These are phyloP conservation scores for Canna indica DNA, from an alignment of 176 grass and related monocot species.

Conservation along the genomic window DNA sequence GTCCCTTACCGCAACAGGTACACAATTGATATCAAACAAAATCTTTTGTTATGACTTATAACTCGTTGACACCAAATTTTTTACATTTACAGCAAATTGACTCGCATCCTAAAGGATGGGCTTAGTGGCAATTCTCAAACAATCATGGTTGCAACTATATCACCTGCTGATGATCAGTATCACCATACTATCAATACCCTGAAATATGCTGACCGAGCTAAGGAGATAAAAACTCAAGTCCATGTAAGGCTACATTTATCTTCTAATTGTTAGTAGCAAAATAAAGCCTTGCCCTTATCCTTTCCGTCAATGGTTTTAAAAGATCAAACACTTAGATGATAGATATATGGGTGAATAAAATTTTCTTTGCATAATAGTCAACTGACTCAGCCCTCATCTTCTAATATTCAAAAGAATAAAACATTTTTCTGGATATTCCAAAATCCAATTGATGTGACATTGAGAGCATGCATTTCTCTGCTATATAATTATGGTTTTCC, in stretches of 20 bases:
- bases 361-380: background rate
- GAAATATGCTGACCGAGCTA: constrained; percentile 96
- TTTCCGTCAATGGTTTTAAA: background rate
- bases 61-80: constrained; percentile 23
- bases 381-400: background rate
- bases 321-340: background rate
- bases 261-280: background rate
- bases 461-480: background rate
- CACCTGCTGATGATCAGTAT: constrained; percentile 92
- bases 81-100: constrained; percentile 75
- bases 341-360: background rate
- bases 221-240: constrained; percentile 99
- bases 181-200: constrained; percentile 95
- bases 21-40: constrained; percentile 10
- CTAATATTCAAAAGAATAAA: background rate
- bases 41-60: constrained; percentile 13
- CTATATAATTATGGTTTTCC: background rate
- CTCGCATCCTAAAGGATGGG: constrained; percentile 96
- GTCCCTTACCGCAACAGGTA: constrained; percentile 99
- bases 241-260: constrained; percentile 50
- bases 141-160: constrained; percentile 97
- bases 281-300: background rate
- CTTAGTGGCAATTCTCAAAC: constrained; percentile 95
- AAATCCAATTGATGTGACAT: background rate
- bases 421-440: background rate